Percentiles rank a stretch among this genome's conserved stretches.
Evolutionary conservation across 768 basidiomycete species (phyloP).

Genomic region (Leccinum fibrillosum): DNA sequence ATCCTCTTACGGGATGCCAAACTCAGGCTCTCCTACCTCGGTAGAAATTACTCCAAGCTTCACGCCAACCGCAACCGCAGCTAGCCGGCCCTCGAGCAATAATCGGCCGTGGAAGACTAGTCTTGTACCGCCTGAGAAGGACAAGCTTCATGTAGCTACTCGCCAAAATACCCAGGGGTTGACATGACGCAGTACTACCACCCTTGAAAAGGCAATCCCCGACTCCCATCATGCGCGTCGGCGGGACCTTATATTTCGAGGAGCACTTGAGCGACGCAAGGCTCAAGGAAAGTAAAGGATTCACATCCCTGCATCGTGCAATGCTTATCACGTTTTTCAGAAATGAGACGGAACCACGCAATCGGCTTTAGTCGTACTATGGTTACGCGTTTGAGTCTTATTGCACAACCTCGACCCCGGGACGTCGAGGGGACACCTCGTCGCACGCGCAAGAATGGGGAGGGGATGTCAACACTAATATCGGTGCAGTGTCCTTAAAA

Average conservation of each 20-base stretch:
- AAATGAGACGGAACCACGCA: slow-evolving; percentile 60
- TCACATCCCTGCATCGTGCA: background rate
- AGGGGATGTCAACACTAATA: slow-evolving; percentile 79
- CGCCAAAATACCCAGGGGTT: too few species aligned
- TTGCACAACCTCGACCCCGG: slow-evolving; percentile 52
- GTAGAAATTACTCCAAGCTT: slow-evolving; percentile 15
- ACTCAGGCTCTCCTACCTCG: slow-evolving; percentile 11
- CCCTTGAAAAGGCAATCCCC: too few species aligned
- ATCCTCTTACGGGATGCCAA: slow-evolving; percentile 50
- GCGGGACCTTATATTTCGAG: slow-evolving; percentile 71
- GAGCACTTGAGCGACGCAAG: slow-evolving; percentile 62
- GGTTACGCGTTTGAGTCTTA: slow-evolving; percentile 91
- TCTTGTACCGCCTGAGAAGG: background rate
- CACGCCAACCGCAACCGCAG: slow-evolving; percentile 30
- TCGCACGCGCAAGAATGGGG: slow-evolving; percentile 56
- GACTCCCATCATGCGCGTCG: slow-evolving; percentile 54
- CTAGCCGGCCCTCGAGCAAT: slow-evolving; percentile 32
- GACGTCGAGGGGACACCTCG: slow-evolving; percentile 16
- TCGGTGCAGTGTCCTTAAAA: slow-evolving; percentile 89
- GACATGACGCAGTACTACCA: too few species aligned
- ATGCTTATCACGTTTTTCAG: slow-evolving; percentile 34
- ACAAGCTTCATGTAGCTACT: slow-evolving; percentile 4
- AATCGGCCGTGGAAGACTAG: slow-evolving; percentile 28
- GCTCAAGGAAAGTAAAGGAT: slow-evolving; percentile 60
- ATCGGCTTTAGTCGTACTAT: slow-evolving; percentile 68